These are phyloP conservation scores for Butyriboletus appendiculatus DNA, from an alignment of 1,284 basidiomycete species.

Conservation along the genomic window DNA sequence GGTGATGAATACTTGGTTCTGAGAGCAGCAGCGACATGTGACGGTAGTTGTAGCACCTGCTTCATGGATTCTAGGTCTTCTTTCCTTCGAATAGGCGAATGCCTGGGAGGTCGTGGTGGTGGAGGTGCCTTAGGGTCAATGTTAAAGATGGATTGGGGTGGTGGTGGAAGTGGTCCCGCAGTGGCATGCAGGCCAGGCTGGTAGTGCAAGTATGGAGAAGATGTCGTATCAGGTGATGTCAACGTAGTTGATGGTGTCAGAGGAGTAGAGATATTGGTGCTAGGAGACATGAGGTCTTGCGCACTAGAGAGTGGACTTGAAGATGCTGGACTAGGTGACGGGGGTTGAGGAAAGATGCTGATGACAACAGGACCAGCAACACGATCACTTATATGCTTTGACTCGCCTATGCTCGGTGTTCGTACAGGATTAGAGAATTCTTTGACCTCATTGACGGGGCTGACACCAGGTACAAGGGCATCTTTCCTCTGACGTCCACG, in stretches of 20 bases:
- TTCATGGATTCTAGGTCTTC: constrained; percentile 55
- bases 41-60: constrained; percentile 56
- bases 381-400: constrained; percentile 54
- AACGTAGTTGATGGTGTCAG: constrained; percentile 28
- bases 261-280: constrained; percentile 27
- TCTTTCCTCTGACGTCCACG: constrained; percentile 36
- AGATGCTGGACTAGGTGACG: constrained; percentile 26
- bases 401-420: constrained; percentile 60
- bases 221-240: constrained; percentile 29
- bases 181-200: constrained; percentile 68
- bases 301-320: constrained; percentile 31
- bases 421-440: constrained; percentile 32
- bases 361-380: constrained; percentile 61
- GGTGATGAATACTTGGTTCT: constrained; percentile 18
- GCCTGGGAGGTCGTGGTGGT: constrained; percentile 66
- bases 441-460: constrained; percentile 33
- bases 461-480: constrained; percentile 35
- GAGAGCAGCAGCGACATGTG: constrained; percentile 51
- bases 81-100: constrained; percentile 49
- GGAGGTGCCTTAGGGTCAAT: constrained; percentile 47
- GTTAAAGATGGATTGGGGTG: constrained; percentile 56
- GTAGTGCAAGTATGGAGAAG: constrained; percentile 54
- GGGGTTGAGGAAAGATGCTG: constrained; percentile 37
- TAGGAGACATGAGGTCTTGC: constrained; percentile 33
- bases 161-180: constrained; percentile 70